Evolutionary conservation across 768 basidiomycete species (phyloP).

Genomic region (Sistotremastrum suecicum): DNA sequence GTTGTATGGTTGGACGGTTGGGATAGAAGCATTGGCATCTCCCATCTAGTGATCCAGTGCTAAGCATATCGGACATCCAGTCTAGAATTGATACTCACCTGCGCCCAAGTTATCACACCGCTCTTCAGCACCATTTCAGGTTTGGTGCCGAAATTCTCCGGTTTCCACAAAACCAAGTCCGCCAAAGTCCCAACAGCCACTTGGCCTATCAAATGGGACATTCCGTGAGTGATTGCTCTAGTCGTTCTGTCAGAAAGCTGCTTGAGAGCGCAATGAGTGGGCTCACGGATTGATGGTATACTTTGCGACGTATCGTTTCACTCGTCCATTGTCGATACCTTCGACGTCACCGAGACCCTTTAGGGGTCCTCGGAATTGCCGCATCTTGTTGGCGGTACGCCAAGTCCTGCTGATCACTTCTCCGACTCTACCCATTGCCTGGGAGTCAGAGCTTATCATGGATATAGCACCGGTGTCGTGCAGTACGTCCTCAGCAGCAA

Average conservation of each 20-base stretch:
- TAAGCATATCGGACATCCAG: background rate
- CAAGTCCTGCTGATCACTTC: conserved; percentile 89
- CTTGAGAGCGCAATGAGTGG: background rate
- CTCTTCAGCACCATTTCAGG: conserved; percentile 94
- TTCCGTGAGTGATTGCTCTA: conserved; percentile 90
- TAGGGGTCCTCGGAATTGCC: conserved; percentile 62
- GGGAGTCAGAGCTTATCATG: conserved; percentile 93
- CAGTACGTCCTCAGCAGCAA: conserved; percentile 93
- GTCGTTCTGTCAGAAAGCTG: background rate
- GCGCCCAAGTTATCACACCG: conserved; percentile 83
- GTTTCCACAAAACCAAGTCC: conserved; percentile 92
- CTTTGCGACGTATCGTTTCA: conserved; percentile 91
- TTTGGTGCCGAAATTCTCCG: conserved; percentile 82
- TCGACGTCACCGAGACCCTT: conserved; percentile 50
- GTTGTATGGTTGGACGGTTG: conserved; percentile 82
- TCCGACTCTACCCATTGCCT: conserved; percentile 97
- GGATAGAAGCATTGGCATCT: conserved; percentile 92
- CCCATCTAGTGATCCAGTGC: conserved; percentile 52
- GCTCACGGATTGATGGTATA: conserved; percentile 95
- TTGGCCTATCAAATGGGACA: conserved; percentile 76
- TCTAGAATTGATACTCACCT: conserved; percentile 33
- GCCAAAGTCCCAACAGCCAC: conserved; percentile 73
- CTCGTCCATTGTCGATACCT: conserved; percentile 71
- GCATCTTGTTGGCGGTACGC: conserved; percentile 96
- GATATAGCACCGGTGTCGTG: conserved; percentile 90